Percentiles rank a stretch among this genome's conserved stretches.
Conservation (phyloP, 768 basidiomycete genomes). For the Psilocybe tampanensis region DNA sequence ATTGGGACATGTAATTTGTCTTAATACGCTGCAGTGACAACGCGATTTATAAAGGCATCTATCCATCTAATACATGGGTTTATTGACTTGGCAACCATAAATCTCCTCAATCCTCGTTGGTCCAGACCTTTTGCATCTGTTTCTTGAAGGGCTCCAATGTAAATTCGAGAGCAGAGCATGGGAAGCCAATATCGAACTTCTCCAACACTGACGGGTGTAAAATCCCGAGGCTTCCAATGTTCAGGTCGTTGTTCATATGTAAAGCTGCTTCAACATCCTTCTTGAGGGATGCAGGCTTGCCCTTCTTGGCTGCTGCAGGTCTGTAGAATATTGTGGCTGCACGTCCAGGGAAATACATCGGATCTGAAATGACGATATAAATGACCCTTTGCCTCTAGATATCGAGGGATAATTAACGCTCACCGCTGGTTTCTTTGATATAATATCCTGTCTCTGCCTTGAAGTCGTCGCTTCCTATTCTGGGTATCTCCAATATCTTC, state of each 20-base stretch:
- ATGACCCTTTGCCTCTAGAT: not conserved
- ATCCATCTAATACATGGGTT: constrained; percentile 23
- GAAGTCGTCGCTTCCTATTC: constrained; percentile 59
- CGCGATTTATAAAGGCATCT: constrained; percentile 6
- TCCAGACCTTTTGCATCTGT: constrained; percentile 59
- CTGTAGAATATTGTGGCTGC: constrained; percentile 93
- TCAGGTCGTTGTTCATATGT: constrained; percentile 53
- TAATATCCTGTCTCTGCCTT: constrained; percentile 83
- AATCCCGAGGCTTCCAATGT: constrained; percentile 90
- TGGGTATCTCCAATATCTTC: constrained; percentile 93
- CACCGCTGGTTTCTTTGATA: constrained; percentile 84
- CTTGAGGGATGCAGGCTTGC: constrained; percentile 36
- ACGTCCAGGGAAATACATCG: constrained; percentile 93
- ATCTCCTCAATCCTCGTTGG: constrained; percentile 45
- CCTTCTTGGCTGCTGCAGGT: constrained; percentile 40
- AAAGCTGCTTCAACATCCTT: constrained; percentile 49
- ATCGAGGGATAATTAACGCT: constrained; percentile 22
- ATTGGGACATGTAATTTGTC: not conserved
- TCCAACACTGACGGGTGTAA: constrained; percentile 90
- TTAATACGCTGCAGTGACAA: not conserved
- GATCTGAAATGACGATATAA: constrained; percentile 52
- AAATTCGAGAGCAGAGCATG: constrained; percentile 95
- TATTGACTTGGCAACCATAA: constrained; percentile 5
- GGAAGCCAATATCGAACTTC: constrained; percentile 93
- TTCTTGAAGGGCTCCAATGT: constrained; percentile 94